Evolutionary conservation across 2,329 filamentous ascomycete species (phyloP), one percentile per base, ranked within the genome.

Genomic region (Geosmithia putterillii): DNA sequence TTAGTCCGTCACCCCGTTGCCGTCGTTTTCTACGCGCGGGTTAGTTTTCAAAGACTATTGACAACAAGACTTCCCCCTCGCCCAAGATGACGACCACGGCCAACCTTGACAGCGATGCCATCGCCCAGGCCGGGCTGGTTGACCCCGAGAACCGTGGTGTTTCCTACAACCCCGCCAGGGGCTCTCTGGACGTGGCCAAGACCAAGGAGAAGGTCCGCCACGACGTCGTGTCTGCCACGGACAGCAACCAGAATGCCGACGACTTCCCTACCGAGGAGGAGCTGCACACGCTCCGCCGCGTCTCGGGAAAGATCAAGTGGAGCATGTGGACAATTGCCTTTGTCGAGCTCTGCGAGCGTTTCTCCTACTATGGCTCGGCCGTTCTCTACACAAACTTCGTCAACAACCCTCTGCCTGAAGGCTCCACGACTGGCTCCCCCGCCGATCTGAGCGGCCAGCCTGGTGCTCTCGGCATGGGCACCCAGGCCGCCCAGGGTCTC

Each of bases 281-380:
- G 47, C 58, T 78, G 47, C 56, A 49, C 14, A 79, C 74, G 0
- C 71, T 83, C n/a, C 73, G 69, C 41, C 75, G 77, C 52, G 73
- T 83, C 19, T 74, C 78, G 12, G 79, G 76, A 48, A 70, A 69
- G 54, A 74, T 87, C 47, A 77, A 79, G 41, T 79, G 73, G 71
- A 64, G 70, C 44, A 73, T 81, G 45, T 87, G 78, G 62, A 79
- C 77, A 21, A 75, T 88, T 46, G 81, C 80, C 40, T 78, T 86
- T 48, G 76, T 83, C 46, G 83, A 88, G 61, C 65, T 86, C 45
- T 84, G 79, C 63, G 83, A 88, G 64, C 79, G 83, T 41, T 86
- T 85, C 63, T 82, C 79, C 14, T 88, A 86, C 73, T 86, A 87
- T 54, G 83, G 83, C 44, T 80, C 79, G 4, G 73, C 76, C 38